Evolutionary conservation across 805 yeast species (phyloP).

Genomic region (Candida khao-thaluensis): DNA sequence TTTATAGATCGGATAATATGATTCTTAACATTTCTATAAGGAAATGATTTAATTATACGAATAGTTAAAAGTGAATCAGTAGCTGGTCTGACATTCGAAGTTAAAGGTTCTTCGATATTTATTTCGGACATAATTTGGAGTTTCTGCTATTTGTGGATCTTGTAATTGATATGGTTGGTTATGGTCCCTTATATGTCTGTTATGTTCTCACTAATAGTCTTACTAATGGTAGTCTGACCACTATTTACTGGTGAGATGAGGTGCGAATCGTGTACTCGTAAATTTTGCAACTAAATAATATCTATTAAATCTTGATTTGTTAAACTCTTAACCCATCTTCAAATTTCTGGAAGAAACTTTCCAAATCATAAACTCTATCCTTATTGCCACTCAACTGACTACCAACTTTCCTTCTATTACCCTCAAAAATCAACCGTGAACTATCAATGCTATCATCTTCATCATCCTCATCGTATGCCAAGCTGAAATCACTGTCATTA

Average conservation of each 20-base stretch:
- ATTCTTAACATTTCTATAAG: conserved; percentile 83
- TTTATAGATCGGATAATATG: conserved; percentile 68
- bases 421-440: conserved; percentile 16
- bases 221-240: too few species aligned
- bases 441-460: conserved; percentile 16
- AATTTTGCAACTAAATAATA: conserved; percentile 9
- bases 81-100: conserved; percentile 73
- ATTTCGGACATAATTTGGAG: conserved; percentile 4
- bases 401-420: conserved; percentile 13
- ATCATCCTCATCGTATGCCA: conserved; percentile 12
- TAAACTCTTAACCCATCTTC: conserved; percentile 17
- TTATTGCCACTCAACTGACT: conserved; percentile 13
- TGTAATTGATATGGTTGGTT: too few species aligned
- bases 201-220: too few species aligned
- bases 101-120: conserved; percentile 65
- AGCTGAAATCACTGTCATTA: conserved; percentile 19
- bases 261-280: conserved; percentile 10
- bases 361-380: conserved; percentile 15
- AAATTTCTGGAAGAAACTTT: conserved; percentile 14
- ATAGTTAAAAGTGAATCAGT: conserved; percentile 77
- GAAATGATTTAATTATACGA: conserved; percentile 86
- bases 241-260: too few species aligned
- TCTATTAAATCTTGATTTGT: too few species aligned
- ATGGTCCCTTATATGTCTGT: too few species aligned
- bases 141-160: too few species aligned